Base-by-base conservation (phyloP, 345 rosid species). In the Crucihimalaya himalaica region DNA sequence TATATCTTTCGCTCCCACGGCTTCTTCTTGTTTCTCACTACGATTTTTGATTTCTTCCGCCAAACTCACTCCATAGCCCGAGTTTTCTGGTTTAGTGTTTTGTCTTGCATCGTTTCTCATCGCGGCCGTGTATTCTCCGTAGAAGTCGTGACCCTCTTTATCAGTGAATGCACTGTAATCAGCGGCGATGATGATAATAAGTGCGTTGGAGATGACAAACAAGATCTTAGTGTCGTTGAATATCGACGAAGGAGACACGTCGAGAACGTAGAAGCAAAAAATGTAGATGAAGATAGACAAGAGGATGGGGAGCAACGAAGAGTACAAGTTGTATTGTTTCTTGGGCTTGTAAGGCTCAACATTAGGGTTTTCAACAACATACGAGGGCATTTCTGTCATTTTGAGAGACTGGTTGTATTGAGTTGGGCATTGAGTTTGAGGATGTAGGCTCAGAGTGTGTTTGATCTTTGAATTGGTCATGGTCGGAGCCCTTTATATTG, bases 141-240 rank as follows among this genome's bases (percentile, higher is more conserved):
- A 62, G 13, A 43, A 35, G 8, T 76, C 65, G 59, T 43, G 15
- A 4, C 35, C 35, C 34, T 69, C 70, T 42, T 57, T 53, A 57
- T 63, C 13, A 19, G 76, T 7, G 47, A 77, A 77, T 18, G 47
- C 67, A 20, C 80, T 67, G 47, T 76, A 76, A 70, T 76, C 76
- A 0, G 76, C 76, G 0, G 75, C 76, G 18, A 70, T 76, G 35
- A 76, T 56, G 43, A 76, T 35, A 47, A 76, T 65, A 56, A 76
- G 76, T 6, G 66, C 54, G 74, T 76, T 76, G 14, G 76, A 76
- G 43, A 76, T 35, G 5, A 76, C 5, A 45, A 76, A 76, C 66
- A 69, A 63, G 61, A 76, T 21, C 54, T 76, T 76, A 9, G 71
- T 63, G 46, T 76, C 37, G 37, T 70, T 76, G 52, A 76, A 69